phyloP scores from a whole-genome alignment of 768 basidiomycete species.

The Termitomyces sp. region DNA sequence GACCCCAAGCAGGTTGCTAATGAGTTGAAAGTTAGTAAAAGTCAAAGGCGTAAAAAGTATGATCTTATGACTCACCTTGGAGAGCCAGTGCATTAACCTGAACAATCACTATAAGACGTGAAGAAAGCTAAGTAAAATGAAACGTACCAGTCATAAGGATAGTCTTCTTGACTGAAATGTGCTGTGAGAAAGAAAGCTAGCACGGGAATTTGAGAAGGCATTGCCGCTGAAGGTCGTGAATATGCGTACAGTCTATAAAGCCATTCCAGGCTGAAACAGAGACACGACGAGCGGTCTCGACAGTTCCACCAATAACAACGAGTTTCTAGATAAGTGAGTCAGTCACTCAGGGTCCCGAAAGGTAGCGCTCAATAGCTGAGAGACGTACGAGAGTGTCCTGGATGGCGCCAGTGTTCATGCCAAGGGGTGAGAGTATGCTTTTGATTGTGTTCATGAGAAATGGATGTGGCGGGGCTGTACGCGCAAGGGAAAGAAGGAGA shows the following conservation, averaged over 20 bases:
- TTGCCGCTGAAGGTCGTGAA: not conserved
- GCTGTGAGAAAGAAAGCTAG: conserved; percentile 85
- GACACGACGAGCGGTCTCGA: conserved; percentile 77
- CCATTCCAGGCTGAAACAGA: conserved; percentile 87
- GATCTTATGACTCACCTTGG: conserved; percentile 47
- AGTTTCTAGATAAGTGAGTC: conserved; percentile 53
- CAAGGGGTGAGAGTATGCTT: conserved; percentile 65
- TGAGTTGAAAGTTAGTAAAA: not conserved
- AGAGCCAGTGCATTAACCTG: conserved; percentile 87
- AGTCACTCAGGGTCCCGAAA: conserved; percentile 8
- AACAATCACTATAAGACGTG: conserved; percentile 1
- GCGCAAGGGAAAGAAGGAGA: conserved; percentile 25
- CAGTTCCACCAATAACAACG: conserved; percentile 85
- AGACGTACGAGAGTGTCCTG: conserved; percentile 71
- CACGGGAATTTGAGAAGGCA: not conserved
- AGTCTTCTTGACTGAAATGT: conserved; percentile 84
- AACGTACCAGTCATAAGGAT: conserved; percentile 76
- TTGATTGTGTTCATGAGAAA: conserved; percentile 63
- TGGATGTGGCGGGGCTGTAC: conserved; percentile 10
- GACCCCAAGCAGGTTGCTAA: conserved; percentile 89
- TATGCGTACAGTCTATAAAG: conserved; percentile 72
- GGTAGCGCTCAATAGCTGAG: not conserved
- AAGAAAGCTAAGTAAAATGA: conserved; percentile 2
- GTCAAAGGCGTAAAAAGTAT: not conserved
- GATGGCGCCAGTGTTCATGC: conserved; percentile 60